These are phyloP conservation scores for Ophiostoma sp. DNA, from an alignment of 2,329 filamentous ascomycete genomes.

Conservation along the genomic window DNA sequence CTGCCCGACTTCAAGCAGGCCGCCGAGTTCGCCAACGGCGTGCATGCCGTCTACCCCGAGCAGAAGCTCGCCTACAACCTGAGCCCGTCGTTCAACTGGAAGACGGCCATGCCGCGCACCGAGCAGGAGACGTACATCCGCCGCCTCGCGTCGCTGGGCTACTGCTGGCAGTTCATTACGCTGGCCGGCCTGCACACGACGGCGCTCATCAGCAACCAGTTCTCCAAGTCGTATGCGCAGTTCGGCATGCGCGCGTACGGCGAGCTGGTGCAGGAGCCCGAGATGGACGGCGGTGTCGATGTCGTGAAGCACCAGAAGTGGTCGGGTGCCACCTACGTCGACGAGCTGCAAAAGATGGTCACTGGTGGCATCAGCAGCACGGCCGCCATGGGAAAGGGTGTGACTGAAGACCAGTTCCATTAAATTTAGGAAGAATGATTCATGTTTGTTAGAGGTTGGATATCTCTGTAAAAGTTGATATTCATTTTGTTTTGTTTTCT, in stretches of 20 bases:
- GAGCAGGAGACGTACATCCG: constrained; percentile 98
- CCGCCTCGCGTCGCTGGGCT: constrained; percentile 78
- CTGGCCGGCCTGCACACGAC: constrained; percentile 93
- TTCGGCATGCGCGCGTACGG: constrained; percentile 94
- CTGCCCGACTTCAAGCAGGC: constrained; percentile 87
- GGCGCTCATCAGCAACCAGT: constrained; percentile 83
- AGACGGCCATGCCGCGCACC: constrained; percentile 81
- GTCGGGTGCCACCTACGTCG: constrained; percentile 90
- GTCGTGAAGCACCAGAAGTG: constrained; percentile 99
- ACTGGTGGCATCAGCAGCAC: constrained; percentile 87
- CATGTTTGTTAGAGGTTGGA: not conserved
- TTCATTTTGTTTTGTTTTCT: not conserved
- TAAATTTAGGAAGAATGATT: constrained; percentile 25
- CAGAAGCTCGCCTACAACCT: constrained; percentile 99
- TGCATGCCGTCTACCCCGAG: constrained; percentile 91
- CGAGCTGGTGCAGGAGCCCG: constrained; percentile 94
- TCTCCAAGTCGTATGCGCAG: constrained; percentile 73
- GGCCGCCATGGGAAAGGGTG: constrained; percentile 93
- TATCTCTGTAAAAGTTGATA: not conserved
- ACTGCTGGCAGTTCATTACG: constrained; percentile 99
- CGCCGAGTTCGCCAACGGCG: constrained; percentile 84
- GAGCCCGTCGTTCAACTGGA: constrained; percentile 99
- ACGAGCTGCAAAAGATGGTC: constrained; percentile 95
- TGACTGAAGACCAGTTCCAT: constrained; percentile 96
- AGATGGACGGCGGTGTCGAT: constrained; percentile 85